Evolutionary conservation across 192 early-diverging fungal genomes (phyloP).

Genomic region (Backusella australiensis): DNA sequence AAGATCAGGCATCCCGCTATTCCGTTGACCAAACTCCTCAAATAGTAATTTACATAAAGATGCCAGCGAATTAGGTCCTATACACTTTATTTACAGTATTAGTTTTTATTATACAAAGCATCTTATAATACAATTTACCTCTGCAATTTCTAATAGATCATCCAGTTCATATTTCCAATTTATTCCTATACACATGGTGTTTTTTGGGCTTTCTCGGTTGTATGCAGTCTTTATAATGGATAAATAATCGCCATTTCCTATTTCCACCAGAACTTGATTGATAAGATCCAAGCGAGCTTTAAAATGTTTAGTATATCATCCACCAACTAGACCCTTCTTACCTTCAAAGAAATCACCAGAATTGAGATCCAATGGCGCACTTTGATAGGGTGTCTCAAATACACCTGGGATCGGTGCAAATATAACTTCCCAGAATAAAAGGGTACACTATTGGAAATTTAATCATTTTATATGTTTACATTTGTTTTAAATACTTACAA

Average conservation of each 20-base stretch:
- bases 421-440: constrained; percentile 72
- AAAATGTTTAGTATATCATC: not conserved
- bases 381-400: constrained; percentile 71
- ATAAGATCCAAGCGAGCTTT: constrained; percentile 39
- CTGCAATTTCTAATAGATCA: constrained; percentile 46
- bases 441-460: constrained; percentile 38
- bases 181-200: constrained; percentile 47
- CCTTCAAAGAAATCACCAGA: constrained; percentile 64
- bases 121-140: constrained; percentile 33
- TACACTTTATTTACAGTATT: constrained; percentile 40
- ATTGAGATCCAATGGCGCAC: constrained; percentile 62
- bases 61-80: constrained; percentile 52
- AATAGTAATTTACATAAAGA: constrained; percentile 60
- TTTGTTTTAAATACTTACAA: constrained; percentile 26
- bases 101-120: not conserved
- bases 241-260: constrained; percentile 23
- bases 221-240: constrained; percentile 35
- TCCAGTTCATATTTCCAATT: constrained; percentile 45
- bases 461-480: not conserved
- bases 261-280: constrained; percentile 36
- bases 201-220: constrained; percentile 38
- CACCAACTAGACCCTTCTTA: not conserved
- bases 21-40: constrained; percentile 59
- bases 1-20: constrained; percentile 68
- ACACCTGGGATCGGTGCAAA: constrained; percentile 61